phyloP scores from a whole-genome alignment of 768 basidiomycete genomes.

The Hygrocybe coccinea region DNA sequence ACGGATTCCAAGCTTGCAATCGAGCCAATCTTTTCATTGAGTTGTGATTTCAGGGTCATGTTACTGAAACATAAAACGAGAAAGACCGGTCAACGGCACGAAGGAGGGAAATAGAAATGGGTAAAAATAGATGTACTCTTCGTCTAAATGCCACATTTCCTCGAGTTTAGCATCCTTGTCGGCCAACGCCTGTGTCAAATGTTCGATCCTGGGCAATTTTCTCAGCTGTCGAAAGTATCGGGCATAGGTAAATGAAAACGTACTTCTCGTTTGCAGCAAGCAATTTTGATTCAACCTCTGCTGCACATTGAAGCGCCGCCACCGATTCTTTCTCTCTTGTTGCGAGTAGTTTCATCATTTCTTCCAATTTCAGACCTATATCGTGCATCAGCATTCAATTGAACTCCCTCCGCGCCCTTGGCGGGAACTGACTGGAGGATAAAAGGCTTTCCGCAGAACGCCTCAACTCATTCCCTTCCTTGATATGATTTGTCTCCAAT shows the following conservation, averaged over 20 bases:
- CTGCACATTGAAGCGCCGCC: not conserved
- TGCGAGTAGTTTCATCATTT: not conserved
- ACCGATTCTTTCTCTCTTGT: slow-evolving; percentile 1
- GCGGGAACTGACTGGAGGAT: not conserved
- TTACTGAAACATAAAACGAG: not conserved
- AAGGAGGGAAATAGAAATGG: not conserved
- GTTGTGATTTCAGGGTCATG: not conserved
- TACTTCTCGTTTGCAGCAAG: slow-evolving; percentile 2
- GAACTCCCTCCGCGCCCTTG: not conserved
- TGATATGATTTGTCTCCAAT: slow-evolving; percentile 10
- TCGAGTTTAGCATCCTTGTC: not conserved
- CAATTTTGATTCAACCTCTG: not conserved
- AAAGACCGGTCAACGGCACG: not conserved
- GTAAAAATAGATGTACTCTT: not conserved
- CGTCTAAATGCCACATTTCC: not conserved
- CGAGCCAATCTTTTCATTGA: slow-evolving; percentile 1
- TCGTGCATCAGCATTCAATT: not conserved
- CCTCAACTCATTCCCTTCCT: not conserved
- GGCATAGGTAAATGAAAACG: not conserved
- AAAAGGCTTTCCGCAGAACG: not conserved
- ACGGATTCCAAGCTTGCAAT: slow-evolving; percentile 1
- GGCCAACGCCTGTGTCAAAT: not conserved
- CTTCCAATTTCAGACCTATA: not conserved
- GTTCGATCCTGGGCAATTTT: slow-evolving; percentile 1
- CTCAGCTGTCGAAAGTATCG: not conserved